Evolutionary conservation across 2,329 filamentous ascomycete genomes (phyloP), one percentile per base, ranked within the genome.

Genomic region (Diaporthe sp.): DNA sequence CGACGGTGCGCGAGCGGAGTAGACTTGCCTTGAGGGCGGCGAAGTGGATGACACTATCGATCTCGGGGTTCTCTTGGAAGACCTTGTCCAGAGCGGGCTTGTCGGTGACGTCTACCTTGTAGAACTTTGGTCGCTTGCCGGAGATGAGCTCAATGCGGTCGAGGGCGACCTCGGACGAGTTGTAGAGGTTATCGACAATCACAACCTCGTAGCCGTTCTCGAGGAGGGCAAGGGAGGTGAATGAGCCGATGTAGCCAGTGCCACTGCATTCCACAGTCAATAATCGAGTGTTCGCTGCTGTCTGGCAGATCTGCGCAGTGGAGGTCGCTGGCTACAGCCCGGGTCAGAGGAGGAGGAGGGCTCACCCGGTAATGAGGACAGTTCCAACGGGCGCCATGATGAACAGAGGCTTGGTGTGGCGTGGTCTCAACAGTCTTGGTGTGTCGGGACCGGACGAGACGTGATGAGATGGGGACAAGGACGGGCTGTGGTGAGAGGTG

Each of bases 31-130:
- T 99, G 79, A 99, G 90, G 32, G 97, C 97, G 77, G 97, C 97
- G 83, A 99, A 99, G 88, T 99, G 97, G 81, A 99, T 98, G 78
- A 98, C 97, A 83, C 94, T 98, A 89, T 98, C 95, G 81, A 99
- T 98, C 81, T 94, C 93, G 69, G 96, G 95, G 85, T 98, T 93
- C 81, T 93, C 94, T 77, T 91, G 88, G 82, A 99, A 98, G 80
- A 98, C 94, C 80, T 92, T 92, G 83, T 98, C 94, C 74, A 99
- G 89, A 17, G 88, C 93, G 76, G 90, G 89, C 84, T 97, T 93
- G 82, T 98, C 91, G 79, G 95, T 98, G 80, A 99, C 91, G 85
- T 99, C 97, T 82, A 92, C 87, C 84, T 97, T 87, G 88, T 95
- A 92, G 84, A 98, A 98, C 76, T 88, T 87, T 73, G 97, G 95